Percentiles rank a stretch among this genome's conserved stretches.
These are phyloP conservation scores for Mucuna pruriens DNA, from an alignment of 306 rosid genomes.

Conservation along the genomic window DNA sequence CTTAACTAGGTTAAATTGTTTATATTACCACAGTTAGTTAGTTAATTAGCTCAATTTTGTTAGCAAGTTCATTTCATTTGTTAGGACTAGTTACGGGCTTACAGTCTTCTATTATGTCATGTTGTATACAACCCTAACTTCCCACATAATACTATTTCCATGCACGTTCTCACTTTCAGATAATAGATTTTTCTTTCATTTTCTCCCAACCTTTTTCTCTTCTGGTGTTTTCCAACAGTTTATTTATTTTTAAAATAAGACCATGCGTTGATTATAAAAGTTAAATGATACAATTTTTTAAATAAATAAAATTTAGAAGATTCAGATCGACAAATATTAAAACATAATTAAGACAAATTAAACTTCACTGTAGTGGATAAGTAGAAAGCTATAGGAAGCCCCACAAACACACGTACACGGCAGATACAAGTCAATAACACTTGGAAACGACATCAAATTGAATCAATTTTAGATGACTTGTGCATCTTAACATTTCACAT, in stretches of 20 bases:
- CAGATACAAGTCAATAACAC: background rate
- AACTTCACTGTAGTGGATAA: background rate
- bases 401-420: background rate
- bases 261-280: background rate
- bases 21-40: background rate
- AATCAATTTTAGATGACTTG: background rate
- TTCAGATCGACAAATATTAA: background rate
- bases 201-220: background rate
- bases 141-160: constrained; percentile 1
- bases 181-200: background rate
- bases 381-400: background rate
- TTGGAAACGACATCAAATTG: background rate
- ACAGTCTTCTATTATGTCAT: background rate
- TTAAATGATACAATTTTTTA: background rate
- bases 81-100: background rate
- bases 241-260: background rate
- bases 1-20: background rate
- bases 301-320: background rate
- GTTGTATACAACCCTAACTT: background rate
- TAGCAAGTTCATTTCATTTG: constrained; percentile 9
- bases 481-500: background rate
- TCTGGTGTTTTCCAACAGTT: background rate
- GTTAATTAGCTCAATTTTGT: constrained; percentile 15
- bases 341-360: background rate
- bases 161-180: background rate